These are phyloP conservation scores for Pseudopyrenochaeta lycopersici DNA, from an alignment of 2,329 filamentous ascomycete species.

Conservation along the genomic window DNA sequence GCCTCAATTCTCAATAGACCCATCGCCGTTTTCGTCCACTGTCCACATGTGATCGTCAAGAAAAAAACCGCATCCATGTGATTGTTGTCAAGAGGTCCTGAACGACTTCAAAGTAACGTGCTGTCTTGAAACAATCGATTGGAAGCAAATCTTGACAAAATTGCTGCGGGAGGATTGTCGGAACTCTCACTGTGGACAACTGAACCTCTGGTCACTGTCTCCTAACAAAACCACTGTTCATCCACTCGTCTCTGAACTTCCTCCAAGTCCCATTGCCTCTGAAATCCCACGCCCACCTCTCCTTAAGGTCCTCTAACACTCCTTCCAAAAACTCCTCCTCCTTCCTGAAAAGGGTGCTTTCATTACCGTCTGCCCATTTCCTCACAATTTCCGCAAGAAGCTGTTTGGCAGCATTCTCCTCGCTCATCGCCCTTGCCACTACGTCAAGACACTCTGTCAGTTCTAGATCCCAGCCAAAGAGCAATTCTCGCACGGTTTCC, in stretches of 20 bases:
- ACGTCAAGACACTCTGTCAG: constrained; percentile 16
- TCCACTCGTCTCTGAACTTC: constrained; percentile 22
- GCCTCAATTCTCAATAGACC: constrained; percentile 6
- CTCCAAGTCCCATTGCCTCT: constrained; percentile 15
- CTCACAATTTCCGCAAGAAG: constrained; percentile 9
- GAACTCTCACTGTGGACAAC: no score
- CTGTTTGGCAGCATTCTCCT: constrained; percentile 26
- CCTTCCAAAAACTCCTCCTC: constrained; percentile 7
- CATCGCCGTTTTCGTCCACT: neutral
- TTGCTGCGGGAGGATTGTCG: no score
- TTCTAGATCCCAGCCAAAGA: constrained; percentile 15
- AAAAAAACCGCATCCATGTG: neutral
- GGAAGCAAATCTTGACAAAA: no score
- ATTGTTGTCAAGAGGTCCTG: neutral
- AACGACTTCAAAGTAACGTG: neutral
- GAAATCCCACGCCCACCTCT: constrained; percentile 30
- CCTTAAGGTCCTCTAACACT: constrained; percentile 10
- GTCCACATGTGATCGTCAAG: neutral
- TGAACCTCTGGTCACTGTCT: neutral
- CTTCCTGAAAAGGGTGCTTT: neutral
- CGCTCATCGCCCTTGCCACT: constrained; percentile 23
- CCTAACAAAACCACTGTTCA: constrained; percentile 16
- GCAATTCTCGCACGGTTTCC: constrained; percentile 10
- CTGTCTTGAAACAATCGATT: neutral
- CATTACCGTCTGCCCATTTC: neutral